phyloP scores from a whole-genome alignment of 2,329 filamentous ascomycete genomes.

The Neonectria hederae region DNA sequence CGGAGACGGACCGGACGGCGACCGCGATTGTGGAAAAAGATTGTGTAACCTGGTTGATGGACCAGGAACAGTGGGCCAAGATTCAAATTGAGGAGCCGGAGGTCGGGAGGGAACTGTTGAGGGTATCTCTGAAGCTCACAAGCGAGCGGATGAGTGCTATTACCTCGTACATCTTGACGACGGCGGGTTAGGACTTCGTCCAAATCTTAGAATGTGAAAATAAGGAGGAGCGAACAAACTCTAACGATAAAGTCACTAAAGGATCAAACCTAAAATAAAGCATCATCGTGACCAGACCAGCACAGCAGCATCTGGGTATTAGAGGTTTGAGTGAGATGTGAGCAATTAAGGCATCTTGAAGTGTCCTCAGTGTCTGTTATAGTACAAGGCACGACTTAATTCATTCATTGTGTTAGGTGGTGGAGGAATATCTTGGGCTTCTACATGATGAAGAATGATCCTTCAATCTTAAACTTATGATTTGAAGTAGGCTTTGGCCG shows the following conservation, averaged over 20 bases:
- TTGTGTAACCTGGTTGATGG: slow-evolving; percentile 84
- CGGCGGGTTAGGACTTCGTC: slow-evolving; percentile 51
- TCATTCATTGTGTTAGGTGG: not conserved
- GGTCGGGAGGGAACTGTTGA: slow-evolving; percentile 84
- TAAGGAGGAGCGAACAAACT: not conserved
- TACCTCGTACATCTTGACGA: slow-evolving; percentile 64
- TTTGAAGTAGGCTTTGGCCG: too few species aligned
- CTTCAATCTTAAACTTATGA: too few species aligned
- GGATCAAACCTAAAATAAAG: too few species aligned
- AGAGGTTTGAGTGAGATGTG: not conserved
- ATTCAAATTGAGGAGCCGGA: slow-evolving; percentile 78
- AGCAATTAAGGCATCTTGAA: not conserved
- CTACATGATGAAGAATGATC: too few species aligned
- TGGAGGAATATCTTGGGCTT: too few species aligned
- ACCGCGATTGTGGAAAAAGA: slow-evolving; percentile 86
- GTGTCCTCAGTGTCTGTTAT: not conserved
- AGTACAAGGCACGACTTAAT: not conserved
- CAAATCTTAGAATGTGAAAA: slow-evolving; percentile 5
- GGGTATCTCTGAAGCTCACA: slow-evolving; percentile 90
- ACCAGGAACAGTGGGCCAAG: slow-evolving; percentile 73
- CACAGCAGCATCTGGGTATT: not conserved
- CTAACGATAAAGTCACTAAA: not conserved
- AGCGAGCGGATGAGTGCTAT: slow-evolving; percentile 87
- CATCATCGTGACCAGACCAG: too few species aligned
- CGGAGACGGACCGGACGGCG: slow-evolving; percentile 85